Percentiles rank a stretch among this genome's conserved stretches.
Conservation (phyloP, 768 basidiomycete species). For the Panaeolus papilionaceus region DNA sequence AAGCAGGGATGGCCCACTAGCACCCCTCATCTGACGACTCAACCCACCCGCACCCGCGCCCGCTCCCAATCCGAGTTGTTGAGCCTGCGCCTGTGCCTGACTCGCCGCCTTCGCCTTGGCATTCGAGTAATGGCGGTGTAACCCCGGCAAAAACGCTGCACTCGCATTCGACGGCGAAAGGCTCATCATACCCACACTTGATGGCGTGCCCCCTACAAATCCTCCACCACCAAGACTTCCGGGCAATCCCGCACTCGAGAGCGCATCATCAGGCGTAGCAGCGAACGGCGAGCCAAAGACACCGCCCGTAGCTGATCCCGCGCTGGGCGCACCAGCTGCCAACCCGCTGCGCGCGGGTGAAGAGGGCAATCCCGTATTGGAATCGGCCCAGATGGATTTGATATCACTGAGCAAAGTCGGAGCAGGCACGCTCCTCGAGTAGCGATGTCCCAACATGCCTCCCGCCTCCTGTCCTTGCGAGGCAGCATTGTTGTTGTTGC, state of each 20-base stretch:
- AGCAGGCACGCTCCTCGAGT: conserved; percentile 84
- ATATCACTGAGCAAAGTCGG: conserved; percentile 78
- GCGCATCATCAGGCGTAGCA: conserved; percentile 33
- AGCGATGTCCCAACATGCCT: conserved; percentile 59
- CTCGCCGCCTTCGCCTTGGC: conserved; percentile 51
- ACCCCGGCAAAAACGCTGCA: conserved; percentile 79
- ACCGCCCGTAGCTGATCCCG: conserved; percentile 33
- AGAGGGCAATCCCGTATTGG: conserved; percentile 36
- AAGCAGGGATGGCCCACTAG: conserved; percentile 38
- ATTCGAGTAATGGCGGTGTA: conserved; percentile 68
- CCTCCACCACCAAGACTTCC: neutral
- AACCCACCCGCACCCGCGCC: conserved; percentile 30
- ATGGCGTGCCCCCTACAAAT: conserved; percentile 19
- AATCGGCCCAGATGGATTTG: conserved; percentile 82
- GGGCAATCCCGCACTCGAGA: conserved; percentile 6
- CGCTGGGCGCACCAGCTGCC: conserved; percentile 60
- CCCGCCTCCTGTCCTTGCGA: neutral
- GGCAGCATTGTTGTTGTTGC: neutral
- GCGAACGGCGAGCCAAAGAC: conserved; percentile 23
- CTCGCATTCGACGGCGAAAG: conserved; percentile 81
- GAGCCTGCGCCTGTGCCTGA: conserved; percentile 37
- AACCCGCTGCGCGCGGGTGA: conserved; percentile 47
- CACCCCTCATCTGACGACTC: conserved; percentile 37
- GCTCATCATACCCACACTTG: conserved; percentile 48
- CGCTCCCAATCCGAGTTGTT: conserved; percentile 34